Evolutionary conservation across 805 yeast genomes (phyloP).

Genomic region (Millerozyma miso): DNA sequence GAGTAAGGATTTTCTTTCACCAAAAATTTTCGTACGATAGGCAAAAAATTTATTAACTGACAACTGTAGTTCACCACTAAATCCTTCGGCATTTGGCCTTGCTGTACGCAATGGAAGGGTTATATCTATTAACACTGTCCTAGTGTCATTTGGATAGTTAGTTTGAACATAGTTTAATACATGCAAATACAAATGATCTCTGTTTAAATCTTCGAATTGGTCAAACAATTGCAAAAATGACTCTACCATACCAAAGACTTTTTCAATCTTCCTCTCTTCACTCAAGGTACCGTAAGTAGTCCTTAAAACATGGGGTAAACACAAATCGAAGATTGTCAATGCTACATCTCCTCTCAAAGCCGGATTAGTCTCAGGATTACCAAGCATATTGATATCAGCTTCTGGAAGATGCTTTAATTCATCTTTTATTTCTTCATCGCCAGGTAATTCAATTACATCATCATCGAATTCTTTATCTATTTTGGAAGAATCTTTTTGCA

Average conservation of each 20-base stretch:
- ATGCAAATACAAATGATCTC: constrained; percentile 63
- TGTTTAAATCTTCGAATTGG: constrained; percentile 63
- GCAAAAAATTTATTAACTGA: constrained; percentile 70
- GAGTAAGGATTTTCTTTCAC: constrained; percentile 27
- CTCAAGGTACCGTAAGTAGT: constrained; percentile 19
- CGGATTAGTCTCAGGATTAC: constrained; percentile 77
- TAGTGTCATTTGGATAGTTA: constrained; percentile 35
- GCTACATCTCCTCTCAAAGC: constrained; percentile 56
- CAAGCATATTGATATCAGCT: constrained; percentile 79
- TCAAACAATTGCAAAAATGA: constrained; percentile 58
- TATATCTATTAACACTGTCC: constrained; percentile 50
- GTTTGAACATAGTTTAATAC: constrained; percentile 51
- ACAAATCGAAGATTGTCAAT: constrained; percentile 35
- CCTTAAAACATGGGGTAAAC: constrained; percentile 29
- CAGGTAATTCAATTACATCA: constrained; percentile 44
- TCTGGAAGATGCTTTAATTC: constrained; percentile 77
- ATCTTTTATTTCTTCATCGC: constrained; percentile 51
- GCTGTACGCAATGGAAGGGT: constrained; percentile 63
- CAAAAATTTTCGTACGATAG: constrained; percentile 42
- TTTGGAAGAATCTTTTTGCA: constrained; percentile 28
- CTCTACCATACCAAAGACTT: constrained; percentile 35
- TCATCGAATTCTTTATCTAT: constrained; percentile 30
- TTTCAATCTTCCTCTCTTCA: constrained; percentile 28
- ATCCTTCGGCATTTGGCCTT: constrained; percentile 31
- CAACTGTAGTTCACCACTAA: constrained; percentile 60